Evolutionary conservation across 2,329 filamentous ascomycete species (phyloP), one percentile per base, ranked within the genome.

Genomic region (Fusarium globosum): DNA sequence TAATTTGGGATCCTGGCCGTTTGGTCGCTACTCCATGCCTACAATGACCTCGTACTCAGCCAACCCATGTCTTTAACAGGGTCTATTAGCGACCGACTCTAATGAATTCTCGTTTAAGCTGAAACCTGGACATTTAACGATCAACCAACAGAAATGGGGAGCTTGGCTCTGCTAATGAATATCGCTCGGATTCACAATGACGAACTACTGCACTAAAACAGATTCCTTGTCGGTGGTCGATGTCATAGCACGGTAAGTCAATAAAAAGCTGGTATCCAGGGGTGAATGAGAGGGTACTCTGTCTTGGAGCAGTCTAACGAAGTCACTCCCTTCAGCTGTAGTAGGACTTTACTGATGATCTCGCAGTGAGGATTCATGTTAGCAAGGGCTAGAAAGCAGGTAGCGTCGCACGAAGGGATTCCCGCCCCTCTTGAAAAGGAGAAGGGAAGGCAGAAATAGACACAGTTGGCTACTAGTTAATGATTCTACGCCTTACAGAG

Each of bases 281-380:
- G 65, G 63, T 61, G 35, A 42, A 45, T 35, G 45, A 28, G 28
- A 35, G 15, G 48, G 45, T n/a, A 28, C 52, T 57, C 16, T 28
- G 9, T 42, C 28, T 38, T 36, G 59, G 58, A 55, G 51, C 39
- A 48, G 52, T 38, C 38, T 36, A 52, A 65, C 33, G 16, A 69
- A 65, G 46, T 36, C 65, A 70, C 67, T 59, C 66, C 59, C 67
- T 69, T 68, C 62, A 61, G 33, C n/a, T 33, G 33, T 33, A 33
- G 12, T 46, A 61, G 39, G 39, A 46, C 53, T 39, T 36, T 38
- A n/a, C 13, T 28, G 48, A 43, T 49, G 56, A 26, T 11, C 35
- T 53, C 26, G 26, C 18, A 16, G 13, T 39, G 23, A 53, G 20
- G 23, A 35, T 52, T 20, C 28, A 16, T 9, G 23, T n/a, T 48